Evolutionary conservation across 768 basidiomycete species (phyloP), one percentile per base, ranked within the genome.

Genomic region (Tylopilus sp.): DNA sequence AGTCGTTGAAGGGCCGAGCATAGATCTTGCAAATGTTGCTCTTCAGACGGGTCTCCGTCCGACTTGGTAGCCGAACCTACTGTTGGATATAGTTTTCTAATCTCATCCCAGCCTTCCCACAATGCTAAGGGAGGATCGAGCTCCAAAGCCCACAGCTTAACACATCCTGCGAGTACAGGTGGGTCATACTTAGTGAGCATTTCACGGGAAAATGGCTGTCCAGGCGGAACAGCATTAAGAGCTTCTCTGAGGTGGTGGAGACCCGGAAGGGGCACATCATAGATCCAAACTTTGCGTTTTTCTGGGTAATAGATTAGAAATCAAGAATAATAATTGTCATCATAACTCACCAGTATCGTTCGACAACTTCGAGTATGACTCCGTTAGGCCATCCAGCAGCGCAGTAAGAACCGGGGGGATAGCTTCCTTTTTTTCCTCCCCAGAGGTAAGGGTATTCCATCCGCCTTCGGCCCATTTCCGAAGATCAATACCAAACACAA

Each of bases 101-200:
- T 76, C 26, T 97, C 94, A 39, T 95, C 92, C 89, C 94, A 98
- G 40, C 87, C 83, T 61, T 95, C 91, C 76, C 86, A 95, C 42
- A 88, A 72, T 17, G 82, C 79, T 11, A 97, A 67, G 23, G 95
- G 93, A 8, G 91, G 90, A 62, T 92, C 84, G 23, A 98, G 79
- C 67, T 98, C 95, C n/a, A 97, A 75, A 21, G 85, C 65, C 90
- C 92, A 98, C 13, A 98, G 72, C 71, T 95, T 98, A 63, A 95
- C 70, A 13, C 83, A 76, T 48, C 85, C 84, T 2, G 95, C 94
- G 26, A 95, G 79, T 18, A 95, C 83, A 15, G 95, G 92, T 0
- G 87, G 78, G 61, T 98, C 92, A 65, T 88, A 91, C 56, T 83
- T 83, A 23, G 76, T 75, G 15, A 90, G 72, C 56, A 88, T 80